These are phyloP conservation scores for Bullera alba DNA, from an alignment of 768 basidiomycete species.

Conservation along the genomic window DNA sequence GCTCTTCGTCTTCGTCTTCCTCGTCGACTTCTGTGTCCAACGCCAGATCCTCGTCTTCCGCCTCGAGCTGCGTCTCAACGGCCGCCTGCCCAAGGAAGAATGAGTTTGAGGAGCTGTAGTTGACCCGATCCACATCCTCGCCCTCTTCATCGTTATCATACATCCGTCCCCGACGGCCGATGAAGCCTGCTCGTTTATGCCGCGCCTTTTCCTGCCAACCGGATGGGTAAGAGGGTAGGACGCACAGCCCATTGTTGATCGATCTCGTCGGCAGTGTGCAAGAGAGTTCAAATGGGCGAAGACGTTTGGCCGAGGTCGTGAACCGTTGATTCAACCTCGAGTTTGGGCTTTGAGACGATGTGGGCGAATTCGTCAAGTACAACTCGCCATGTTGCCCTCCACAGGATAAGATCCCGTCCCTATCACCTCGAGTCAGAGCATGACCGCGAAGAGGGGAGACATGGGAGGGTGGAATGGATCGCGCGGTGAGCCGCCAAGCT, in stretches of 20 bases:
- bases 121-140: not conserved
- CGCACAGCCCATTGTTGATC: slow-evolving; percentile 43
- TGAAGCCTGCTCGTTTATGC: slow-evolving; percentile 10
- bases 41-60: not conserved
- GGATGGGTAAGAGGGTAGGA: slow-evolving; percentile 31
- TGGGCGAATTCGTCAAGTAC: slow-evolving; percentile 33
- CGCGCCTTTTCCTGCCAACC: slow-evolving; percentile 20
- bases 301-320: slow-evolving; percentile 1
- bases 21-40: not conserved
- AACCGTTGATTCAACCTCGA: not conserved
- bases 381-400: slow-evolving; percentile 45
- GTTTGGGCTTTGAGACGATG: not conserved
- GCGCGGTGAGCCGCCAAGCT: not conserved
- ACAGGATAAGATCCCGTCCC: slow-evolving; percentile 32
- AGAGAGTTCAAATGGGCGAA: slow-evolving; percentile 22
- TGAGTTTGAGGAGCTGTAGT: not conserved
- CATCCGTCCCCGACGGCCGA: slow-evolving; percentile 3
- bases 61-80: not conserved
- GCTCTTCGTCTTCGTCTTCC: slow-evolving; percentile 1
- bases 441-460: not conserved
- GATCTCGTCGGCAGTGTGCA: slow-evolving; percentile 27
- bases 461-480: not conserved
- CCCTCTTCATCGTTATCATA: not conserved
- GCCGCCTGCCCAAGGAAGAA: not conserved
- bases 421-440: slow-evolving; percentile 1